phyloP scores from a whole-genome alignment of 1,284 basidiomycete genomes.

The Malassezia arunalokei region DNA sequence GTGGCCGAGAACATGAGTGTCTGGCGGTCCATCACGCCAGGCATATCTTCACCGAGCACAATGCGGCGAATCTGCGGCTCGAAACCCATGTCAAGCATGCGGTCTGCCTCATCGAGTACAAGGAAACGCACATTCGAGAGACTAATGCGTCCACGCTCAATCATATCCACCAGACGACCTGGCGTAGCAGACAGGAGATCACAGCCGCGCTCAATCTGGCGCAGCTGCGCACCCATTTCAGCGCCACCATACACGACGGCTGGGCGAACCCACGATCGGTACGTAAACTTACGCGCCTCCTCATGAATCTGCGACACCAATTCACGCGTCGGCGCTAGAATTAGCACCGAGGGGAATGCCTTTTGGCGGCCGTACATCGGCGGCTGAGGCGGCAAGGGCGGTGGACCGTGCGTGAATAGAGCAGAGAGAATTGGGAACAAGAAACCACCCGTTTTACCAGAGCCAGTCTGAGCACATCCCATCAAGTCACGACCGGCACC shows the following conservation, averaged over 20 bases:
- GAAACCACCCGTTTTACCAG: slow-evolving; percentile 97
- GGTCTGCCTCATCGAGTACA: slow-evolving; percentile 96
- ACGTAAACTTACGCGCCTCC: slow-evolving; percentile 96
- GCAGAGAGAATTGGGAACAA: slow-evolving; percentile 97
- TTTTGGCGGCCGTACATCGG: slow-evolving; percentile 62
- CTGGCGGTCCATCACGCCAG: slow-evolving; percentile 76
- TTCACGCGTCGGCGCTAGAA: slow-evolving; percentile 94
- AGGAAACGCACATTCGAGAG: slow-evolving; percentile 93
- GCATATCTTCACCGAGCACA: slow-evolving; percentile 98
- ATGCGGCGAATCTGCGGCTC: slow-evolving; percentile 98
- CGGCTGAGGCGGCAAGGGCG: slow-evolving; percentile 55
- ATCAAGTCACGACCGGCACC: slow-evolving; percentile 81
- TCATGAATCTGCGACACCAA: slow-evolving; percentile 99
- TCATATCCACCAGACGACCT: slow-evolving; percentile 92
- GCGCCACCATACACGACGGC: slow-evolving; percentile 99
- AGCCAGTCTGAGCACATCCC: slow-evolving; percentile 99
- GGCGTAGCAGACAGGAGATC: slow-evolving; percentile 96
- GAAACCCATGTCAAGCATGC: slow-evolving; percentile 99
- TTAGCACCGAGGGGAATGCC: slow-evolving; percentile 87
- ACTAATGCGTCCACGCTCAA: slow-evolving; percentile 93
- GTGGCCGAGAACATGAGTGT: slow-evolving; percentile 99
- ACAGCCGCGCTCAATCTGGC: slow-evolving; percentile 88
- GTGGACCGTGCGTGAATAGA: slow-evolving; percentile 73
- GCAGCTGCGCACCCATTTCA: slow-evolving; percentile 88
- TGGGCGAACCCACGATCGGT: slow-evolving; percentile 96